A percentile compares a stretch with the other conserved stretches of the same genome.
phyloP scores from a whole-genome alignment of 2,329 filamentous ascomycete species.

The Pseudopyrenochaeta lycopersici region DNA sequence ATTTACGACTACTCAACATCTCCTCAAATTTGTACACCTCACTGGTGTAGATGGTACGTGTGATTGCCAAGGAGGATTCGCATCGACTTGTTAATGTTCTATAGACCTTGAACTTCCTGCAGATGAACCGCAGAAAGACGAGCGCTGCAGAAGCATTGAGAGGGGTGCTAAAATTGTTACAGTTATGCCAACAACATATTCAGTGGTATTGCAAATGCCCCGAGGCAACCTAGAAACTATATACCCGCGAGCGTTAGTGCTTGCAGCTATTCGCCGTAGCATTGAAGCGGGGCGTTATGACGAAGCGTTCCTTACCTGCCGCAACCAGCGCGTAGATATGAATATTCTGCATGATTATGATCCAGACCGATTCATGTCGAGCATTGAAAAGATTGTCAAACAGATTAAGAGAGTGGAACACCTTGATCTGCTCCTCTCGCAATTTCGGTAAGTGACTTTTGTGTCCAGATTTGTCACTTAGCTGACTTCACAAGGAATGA shows the following conservation, averaged over 20 bases:
- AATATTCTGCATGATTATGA: slow-evolving; percentile 95
- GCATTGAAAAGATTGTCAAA: slow-evolving; percentile 78
- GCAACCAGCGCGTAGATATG: slow-evolving; percentile 95
- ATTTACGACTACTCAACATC: slow-evolving; percentile 90
- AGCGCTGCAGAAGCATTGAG: slow-evolving; percentile 91
- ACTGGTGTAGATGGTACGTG: slow-evolving; percentile 67
- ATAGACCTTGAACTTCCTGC: slow-evolving; percentile 80
- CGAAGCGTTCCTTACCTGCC: slow-evolving; percentile 84
- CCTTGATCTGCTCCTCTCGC: slow-evolving; percentile 91
- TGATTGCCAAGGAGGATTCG: background rate
- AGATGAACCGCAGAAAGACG: slow-evolving; percentile 91
- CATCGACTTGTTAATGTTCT: slow-evolving; percentile 6
- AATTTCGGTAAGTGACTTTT: slow-evolving; percentile 68
- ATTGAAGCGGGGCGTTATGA: slow-evolving; percentile 84
- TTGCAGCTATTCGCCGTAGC: slow-evolving; percentile 84
- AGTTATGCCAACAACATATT: slow-evolving; percentile 87
- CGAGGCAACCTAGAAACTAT: slow-evolving; percentile 95
- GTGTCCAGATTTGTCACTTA: background rate
- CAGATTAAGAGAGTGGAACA: slow-evolving; percentile 84
- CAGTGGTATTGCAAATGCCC: slow-evolving; percentile 91
- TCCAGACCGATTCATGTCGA: slow-evolving; percentile 83
- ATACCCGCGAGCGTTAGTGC: slow-evolving; percentile 88
- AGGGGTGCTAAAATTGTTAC: slow-evolving; percentile 87
- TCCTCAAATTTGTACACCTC: slow-evolving; percentile 94
- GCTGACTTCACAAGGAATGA: slow-evolving; percentile 68